Evolutionary conservation across 257 asterid species (phyloP).

Genomic region (Scutellaria baicalensis): DNA sequence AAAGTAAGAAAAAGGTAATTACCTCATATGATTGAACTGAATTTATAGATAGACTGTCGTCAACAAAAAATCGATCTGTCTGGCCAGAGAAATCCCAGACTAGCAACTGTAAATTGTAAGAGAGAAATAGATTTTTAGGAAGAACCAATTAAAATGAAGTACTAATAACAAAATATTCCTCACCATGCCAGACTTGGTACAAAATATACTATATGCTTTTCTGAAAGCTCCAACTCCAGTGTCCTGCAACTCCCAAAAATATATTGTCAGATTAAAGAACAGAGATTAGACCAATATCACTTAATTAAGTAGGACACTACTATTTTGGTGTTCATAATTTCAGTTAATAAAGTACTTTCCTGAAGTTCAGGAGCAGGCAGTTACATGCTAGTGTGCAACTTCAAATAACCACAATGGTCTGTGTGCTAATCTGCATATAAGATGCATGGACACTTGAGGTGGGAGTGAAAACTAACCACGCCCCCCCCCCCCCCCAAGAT

Average conservation of each 20-base stretch:
- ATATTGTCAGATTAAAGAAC: conserved; percentile 14
- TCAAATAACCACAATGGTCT: not conserved
- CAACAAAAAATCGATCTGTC: conserved; percentile 36
- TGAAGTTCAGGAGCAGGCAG: not conserved
- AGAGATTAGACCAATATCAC: not conserved
- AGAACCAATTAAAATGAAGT: conserved; percentile 11
- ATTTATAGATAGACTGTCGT: conserved; percentile 21
- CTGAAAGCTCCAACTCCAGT: conserved; percentile 35
- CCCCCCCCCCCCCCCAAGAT: not conserved
- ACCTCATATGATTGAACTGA: conserved; percentile 38
- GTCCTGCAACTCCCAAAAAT: conserved; percentile 35
- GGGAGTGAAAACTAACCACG: not conserved
- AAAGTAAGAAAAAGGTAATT: conserved; percentile 1
- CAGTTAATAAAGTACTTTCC: not conserved
- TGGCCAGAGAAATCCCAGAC: conserved; percentile 77
- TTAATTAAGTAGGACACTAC: not conserved
- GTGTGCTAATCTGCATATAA: not conserved
- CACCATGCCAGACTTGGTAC: conserved; percentile 45
- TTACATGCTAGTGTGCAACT: not conserved
- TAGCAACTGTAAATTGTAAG: conserved; percentile 42
- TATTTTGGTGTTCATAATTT: not conserved
- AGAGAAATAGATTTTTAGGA: conserved; percentile 10
- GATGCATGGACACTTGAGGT: not conserved
- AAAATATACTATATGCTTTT: conserved; percentile 34
- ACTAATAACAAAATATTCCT: conserved; percentile 18